A percentile compares a stretch with the other conserved stretches of the same genome.
These are phyloP conservation scores for Chalaropsis ovoidea DNA, from an alignment of 2,329 filamentous ascomycete genomes.

Conservation along the genomic window DNA sequence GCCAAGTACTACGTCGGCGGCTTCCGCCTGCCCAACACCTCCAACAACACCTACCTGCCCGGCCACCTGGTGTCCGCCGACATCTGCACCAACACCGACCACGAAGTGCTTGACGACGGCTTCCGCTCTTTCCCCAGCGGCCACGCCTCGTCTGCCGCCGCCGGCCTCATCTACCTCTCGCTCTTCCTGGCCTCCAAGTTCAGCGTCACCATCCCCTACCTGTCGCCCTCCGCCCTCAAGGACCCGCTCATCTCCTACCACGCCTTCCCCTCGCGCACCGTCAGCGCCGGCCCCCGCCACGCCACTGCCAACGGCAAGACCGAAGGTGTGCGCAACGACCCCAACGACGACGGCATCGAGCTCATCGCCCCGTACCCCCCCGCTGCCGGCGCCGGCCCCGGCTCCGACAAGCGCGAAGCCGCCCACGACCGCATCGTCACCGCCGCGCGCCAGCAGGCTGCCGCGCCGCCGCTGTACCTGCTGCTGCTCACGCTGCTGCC, in stretches of 20 bases:
- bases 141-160: slow-evolving; percentile 58
- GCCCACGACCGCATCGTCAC: slow-evolving; percentile 35
- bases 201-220: slow-evolving; percentile 60
- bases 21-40: slow-evolving; percentile 47
- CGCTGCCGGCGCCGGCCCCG: too few relatives aligned
- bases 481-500: slow-evolving; percentile 61
- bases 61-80: slow-evolving; percentile 53
- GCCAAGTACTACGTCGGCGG: slow-evolving; percentile 53
- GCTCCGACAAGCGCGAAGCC: slow-evolving; percentile 27
- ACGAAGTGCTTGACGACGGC: slow-evolving; percentile 57
- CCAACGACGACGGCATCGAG: slow-evolving; percentile 50
- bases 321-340: slow-evolving; percentile 19
- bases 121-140: slow-evolving; percentile 63
- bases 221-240: slow-evolving; percentile 41
- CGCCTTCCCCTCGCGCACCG: slow-evolving; percentile 64
- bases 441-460: slow-evolving; percentile 59
- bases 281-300: neutral
- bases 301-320: slow-evolving; percentile 35
- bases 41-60: slow-evolving; percentile 29
- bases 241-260: slow-evolving; percentile 40
- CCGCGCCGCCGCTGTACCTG: slow-evolving; percentile 73
- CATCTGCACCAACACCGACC: slow-evolving; percentile 63
- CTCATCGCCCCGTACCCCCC: slow-evolving; percentile 46
- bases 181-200: slow-evolving; percentile 82
- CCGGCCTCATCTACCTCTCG: slow-evolving; percentile 73